These are phyloP conservation scores for Cercospora canescens DNA, from an alignment of 2,329 filamentous ascomycete genomes.

Conservation along the genomic window DNA sequence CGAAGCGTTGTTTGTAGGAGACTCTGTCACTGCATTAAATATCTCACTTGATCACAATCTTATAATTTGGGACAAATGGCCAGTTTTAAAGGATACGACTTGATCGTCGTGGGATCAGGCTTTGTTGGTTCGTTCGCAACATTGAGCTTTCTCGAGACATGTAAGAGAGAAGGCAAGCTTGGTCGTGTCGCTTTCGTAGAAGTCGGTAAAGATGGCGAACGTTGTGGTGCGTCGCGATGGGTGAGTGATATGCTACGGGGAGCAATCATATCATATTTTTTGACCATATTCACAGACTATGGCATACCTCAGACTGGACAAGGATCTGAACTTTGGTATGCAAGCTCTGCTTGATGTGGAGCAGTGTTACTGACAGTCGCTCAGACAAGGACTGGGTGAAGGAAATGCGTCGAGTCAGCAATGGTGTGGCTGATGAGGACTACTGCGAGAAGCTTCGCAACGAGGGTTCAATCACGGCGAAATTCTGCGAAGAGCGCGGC, in stretches of 20 bases:
- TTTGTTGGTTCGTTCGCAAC: conserved; percentile 44
- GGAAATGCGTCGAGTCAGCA: conserved; percentile 40
- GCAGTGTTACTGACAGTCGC: not conserved
- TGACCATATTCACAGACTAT: conserved; percentile 31
- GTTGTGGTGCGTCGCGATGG: conserved; percentile 44
- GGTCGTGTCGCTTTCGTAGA: conserved; percentile 44
- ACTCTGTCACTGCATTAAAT: not conserved
- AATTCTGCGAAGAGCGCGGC: conserved; percentile 41
- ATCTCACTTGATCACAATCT: not conserved
- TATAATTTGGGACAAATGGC: conserved; percentile 27
- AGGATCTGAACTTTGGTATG: conserved; percentile 37
- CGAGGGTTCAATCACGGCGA: conserved; percentile 40
- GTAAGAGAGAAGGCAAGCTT: conserved; percentile 36
- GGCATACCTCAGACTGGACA: conserved; percentile 44
- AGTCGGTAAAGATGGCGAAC: conserved; percentile 41
- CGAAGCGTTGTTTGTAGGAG: not conserved
- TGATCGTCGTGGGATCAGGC: conserved; percentile 43
- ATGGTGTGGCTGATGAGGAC: conserved; percentile 41
- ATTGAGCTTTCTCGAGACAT: conserved; percentile 44
- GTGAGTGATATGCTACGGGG: not conserved
- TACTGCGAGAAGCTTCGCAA: conserved; percentile 43
- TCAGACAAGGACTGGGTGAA: conserved; percentile 38
- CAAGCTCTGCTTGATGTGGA: not conserved
- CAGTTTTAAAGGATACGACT: conserved; percentile 37
- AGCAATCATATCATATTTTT: not conserved